Conservation (phyloP, 169 alveolate species). For the Eimeria sp. region DNA sequence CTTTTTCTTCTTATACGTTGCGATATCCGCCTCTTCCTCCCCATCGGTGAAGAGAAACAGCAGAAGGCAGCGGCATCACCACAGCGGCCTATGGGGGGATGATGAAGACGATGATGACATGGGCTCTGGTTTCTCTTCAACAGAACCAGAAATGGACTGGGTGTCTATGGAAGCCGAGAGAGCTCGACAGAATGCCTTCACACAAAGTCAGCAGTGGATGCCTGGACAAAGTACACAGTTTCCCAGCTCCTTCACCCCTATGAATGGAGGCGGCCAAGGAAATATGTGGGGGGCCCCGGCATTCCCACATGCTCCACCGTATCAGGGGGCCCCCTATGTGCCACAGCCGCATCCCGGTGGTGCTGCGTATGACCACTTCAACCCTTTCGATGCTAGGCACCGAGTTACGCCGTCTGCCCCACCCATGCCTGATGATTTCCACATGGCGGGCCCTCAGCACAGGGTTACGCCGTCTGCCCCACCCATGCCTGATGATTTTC, state of each 20-base stretch:
- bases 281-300: background rate
- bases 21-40: background rate
- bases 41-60: background rate
- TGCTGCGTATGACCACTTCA: background rate
- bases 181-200: background rate
- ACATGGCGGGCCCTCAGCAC: too few relatives aligned
- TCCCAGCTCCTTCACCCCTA: background rate
- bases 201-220: background rate
- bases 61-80: background rate
- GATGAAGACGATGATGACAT: background rate
- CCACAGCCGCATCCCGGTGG: background rate
- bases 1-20: background rate
- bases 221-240: background rate
- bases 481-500: background rate
- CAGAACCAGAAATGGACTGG: background rate
- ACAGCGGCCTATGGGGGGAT: background rate
- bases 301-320: background rate
- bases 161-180: background rate
- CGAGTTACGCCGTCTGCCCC: conserved; percentile 11
- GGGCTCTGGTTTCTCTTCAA: background rate
- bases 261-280: background rate
- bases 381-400: background rate
- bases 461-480: conserved; percentile 12
- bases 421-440: background rate
- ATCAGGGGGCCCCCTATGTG: background rate